These are phyloP conservation scores for Stephanodiscus triporus DNA, from an alignment of 108 stramenopile species.

Conservation along the genomic window DNA sequence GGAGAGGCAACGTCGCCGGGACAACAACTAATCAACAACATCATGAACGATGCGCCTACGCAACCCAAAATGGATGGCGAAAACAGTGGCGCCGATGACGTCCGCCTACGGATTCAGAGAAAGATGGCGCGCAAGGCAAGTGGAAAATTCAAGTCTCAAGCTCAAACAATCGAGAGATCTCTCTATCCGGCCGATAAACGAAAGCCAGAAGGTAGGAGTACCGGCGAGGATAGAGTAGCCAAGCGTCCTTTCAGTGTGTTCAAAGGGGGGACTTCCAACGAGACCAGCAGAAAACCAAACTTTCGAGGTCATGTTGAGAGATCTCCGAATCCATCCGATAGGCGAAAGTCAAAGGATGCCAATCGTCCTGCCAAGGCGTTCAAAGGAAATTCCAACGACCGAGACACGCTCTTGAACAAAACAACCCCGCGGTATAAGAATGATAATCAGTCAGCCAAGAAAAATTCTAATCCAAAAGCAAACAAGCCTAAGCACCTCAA, in stretches of 20 bases:
- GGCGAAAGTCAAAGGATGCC: too few species aligned
- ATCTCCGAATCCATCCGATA: neutral
- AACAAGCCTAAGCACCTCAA: conserved; percentile 89
- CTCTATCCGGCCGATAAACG: conserved; percentile 14
- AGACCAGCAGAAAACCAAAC: neutral
- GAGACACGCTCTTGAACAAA: conserved; percentile 12
- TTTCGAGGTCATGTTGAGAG: conserved; percentile 3
- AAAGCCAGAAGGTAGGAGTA: conserved; percentile 13
- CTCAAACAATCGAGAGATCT: conserved; percentile 9
- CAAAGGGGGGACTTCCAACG: neutral
- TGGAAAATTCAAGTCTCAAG: conserved; percentile 30
- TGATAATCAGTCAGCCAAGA: conserved; percentile 8
- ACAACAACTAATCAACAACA: conserved; percentile 11
- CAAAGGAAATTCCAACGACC: neutral
- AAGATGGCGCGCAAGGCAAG: conserved; percentile 29
- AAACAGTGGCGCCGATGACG: conserved; percentile 7
- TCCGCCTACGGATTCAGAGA: conserved; percentile 19
- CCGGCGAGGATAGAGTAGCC: conserved; percentile 6
- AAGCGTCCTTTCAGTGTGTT: neutral
- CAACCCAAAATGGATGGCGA: conserved; percentile 3
- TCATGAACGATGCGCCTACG: neutral
- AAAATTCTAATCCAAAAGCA: conserved; percentile 32
- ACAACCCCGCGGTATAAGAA: neutral
- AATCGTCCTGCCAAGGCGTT: too few species aligned
- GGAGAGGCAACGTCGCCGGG: conserved; percentile 13